phyloP scores from a whole-genome alignment of 352 stramenopile species.

The Albugo laibachii region DNA sequence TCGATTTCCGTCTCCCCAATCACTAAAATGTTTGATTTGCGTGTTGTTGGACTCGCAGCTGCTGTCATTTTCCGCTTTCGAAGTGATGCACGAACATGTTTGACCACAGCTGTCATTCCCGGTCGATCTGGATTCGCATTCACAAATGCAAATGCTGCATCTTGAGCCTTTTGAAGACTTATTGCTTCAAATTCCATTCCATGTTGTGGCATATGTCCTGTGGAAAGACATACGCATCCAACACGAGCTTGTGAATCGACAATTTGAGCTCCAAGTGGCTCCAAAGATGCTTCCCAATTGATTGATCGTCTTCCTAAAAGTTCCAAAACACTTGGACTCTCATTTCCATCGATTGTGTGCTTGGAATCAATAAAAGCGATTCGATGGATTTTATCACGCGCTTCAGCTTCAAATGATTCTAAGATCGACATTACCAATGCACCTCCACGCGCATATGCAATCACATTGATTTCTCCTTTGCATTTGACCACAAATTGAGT shows the following conservation, averaged over 20 bases:
- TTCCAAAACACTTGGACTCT: slow-evolving; percentile 55
- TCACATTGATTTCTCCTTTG: slow-evolving; percentile 68
- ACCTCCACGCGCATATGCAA: slow-evolving; percentile 64
- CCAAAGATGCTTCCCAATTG: slow-evolving; percentile 75
- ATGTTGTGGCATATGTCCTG: slow-evolving; percentile 47
- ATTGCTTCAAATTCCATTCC: slow-evolving; percentile 28
- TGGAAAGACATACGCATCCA: slow-evolving; percentile 69
- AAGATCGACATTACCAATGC: slow-evolving; percentile 69
- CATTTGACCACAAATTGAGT: slow-evolving; percentile 62
- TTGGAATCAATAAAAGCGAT: slow-evolving; percentile 77
- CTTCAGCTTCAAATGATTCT: slow-evolving; percentile 49
- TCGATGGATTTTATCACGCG: slow-evolving; percentile 60
- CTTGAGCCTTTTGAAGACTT: slow-evolving; percentile 61
- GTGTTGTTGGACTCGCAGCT: slow-evolving; percentile 16
- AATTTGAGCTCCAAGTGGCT: slow-evolving; percentile 66
- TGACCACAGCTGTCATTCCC: slow-evolving; percentile 75
- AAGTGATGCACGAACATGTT: slow-evolving; percentile 46
- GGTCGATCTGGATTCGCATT: slow-evolving; percentile 47
- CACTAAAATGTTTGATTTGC: slow-evolving; percentile 76
- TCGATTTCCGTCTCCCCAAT: slow-evolving; percentile 66
- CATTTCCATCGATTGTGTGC: slow-evolving; percentile 66
- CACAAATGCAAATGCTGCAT: slow-evolving; percentile 68
- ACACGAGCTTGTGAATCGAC: slow-evolving; percentile 72
- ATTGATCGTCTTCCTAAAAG: slow-evolving; percentile 69
- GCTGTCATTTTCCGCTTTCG: slow-evolving; percentile 19